Evolutionary conservation across 2,329 filamentous ascomycete genomes (phyloP), one percentile per base, ranked within the genome.

Genomic region (Penicillium sp.): DNA sequence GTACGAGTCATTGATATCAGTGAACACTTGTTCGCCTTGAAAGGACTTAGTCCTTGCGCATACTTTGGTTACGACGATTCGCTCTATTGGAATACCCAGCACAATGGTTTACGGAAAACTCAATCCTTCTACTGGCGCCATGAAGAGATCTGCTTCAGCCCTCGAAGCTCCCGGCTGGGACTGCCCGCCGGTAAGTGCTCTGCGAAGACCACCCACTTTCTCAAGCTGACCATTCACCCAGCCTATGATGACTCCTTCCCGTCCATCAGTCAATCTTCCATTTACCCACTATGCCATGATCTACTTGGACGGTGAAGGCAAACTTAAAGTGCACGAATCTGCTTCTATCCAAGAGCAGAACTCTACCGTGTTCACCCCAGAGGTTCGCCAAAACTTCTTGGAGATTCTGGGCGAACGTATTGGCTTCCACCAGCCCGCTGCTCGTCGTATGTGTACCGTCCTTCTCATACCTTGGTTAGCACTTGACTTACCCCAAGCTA

Each of bases 241-340:
- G 61, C 41, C 56, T 8, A 57, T 61, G 55, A 52, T 54, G 39
- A 26, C 50, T 17, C 40, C 48, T 3, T 37, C 50, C 27, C 56
- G 50, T 6, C 34, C 57, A 27, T 42, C 55, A 2, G 42, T 52
- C 40, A 55, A 51, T 32, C 36, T 61, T 28, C 60, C 60, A 13
- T 61, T 51, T 41, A 36, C 52, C 7, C 59, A 64, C 34, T 64
- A 61, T 35, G 60, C 61, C 26, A 42, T 64, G 51, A 62, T 64
- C 23, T 64, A 62, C 29, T 42, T 62, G 3, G 61, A 64, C 37
- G 51, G 54, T 35, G 52, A 53, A 35, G 60, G 61, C 11, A 58
- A 54, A 37, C 39, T 64, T 14, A 54, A 56, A 37, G 54, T 61
- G 5, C 44, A 56, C 1, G 60, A 61, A 41, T 64, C 61, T 6